Base-by-base conservation (phyloP, 1,284 basidiomycete genomes). In the Nidula niveotomentosa region DNA sequence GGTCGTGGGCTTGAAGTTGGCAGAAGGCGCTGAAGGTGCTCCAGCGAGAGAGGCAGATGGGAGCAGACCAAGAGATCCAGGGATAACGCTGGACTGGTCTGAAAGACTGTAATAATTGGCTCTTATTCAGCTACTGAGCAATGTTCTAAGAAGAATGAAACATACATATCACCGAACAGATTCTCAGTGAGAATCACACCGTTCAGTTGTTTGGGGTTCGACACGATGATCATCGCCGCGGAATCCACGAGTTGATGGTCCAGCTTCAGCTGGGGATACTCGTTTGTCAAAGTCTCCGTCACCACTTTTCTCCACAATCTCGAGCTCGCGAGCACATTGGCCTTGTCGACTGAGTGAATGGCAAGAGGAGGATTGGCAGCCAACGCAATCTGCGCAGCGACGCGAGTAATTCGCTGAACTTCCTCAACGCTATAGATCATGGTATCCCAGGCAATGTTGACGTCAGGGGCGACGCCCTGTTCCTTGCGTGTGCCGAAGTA, bases 401-500 rank as follows among this genome's bases (percentile, higher is more conserved):
- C 94, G 33, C 94, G 88, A 6, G 96, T 96, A 67, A 99, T 99
- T 52, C 97, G 85, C 74, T 97, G 83, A 46, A 99, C 90, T 71
- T 99, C 97, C 13, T 82, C 69, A 43, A 94, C 88, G 61, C 92
- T 93, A 81, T 99, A 99, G 54, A 91, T 84, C 88, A 94, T 96
- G 47, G 86, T 92, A 69, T 96, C 94, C 85, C 88, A 94, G 12
- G 94, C 94, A 36, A 83, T 79, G 58, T 90, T 80, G 34, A 77
- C 75, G 47, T 86, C 74, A 2, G 85, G 79, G 45, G 76, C 77
- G 33, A 79, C 80, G 50, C 88, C 90, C 65, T 87, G 88, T 73
- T 99, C 96, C 71, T 96, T 90, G 58, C 96, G 91, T 57, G 89
- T 81, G 54, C 97, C 97, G 69, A 98, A 99, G 82, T 99, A 98